Conservation (phyloP, 148 eudicot species). For the Fagopyrum tataricum region DNA sequence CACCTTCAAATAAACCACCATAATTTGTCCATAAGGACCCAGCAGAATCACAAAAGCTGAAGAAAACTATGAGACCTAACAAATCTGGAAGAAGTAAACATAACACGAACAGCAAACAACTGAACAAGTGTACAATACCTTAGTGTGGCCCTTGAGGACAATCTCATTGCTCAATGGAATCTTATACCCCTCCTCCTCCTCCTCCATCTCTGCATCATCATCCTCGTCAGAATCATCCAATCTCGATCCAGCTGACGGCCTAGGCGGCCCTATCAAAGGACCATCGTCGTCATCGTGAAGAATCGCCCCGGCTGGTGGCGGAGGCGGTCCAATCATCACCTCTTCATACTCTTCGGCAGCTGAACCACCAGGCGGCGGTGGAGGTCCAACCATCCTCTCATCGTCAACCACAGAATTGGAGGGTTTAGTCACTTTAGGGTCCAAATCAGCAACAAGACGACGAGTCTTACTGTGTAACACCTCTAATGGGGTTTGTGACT, state of each 20-base stretch:
- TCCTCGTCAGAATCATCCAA: constrained; percentile 44
- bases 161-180: constrained; percentile 86
- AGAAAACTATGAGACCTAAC: background rate
- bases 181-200: constrained; percentile 27
- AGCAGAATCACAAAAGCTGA: background rate
- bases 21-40: constrained; percentile 1
- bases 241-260: constrained; percentile 27
- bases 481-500: constrained; percentile 64
- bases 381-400: constrained; percentile 33
- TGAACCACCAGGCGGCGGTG: constrained; percentile 17
- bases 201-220: constrained; percentile 28
- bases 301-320: constrained; percentile 16
- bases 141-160: constrained; percentile 82
- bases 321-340: constrained; percentile 42
- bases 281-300: constrained; percentile 36
- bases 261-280: constrained; percentile 47
- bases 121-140: constrained; percentile 32
- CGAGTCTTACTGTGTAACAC: constrained; percentile 68
- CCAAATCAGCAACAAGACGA: constrained; percentile 27
- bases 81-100: background rate
- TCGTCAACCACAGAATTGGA: constrained; percentile 2
- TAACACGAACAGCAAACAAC: background rate
- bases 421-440: background rate
- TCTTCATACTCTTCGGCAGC: constrained; percentile 30
- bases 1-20: background rate